phyloP scores from a whole-genome alignment of 805 yeast genomes.

The Saturnispora serradocipensis region DNA sequence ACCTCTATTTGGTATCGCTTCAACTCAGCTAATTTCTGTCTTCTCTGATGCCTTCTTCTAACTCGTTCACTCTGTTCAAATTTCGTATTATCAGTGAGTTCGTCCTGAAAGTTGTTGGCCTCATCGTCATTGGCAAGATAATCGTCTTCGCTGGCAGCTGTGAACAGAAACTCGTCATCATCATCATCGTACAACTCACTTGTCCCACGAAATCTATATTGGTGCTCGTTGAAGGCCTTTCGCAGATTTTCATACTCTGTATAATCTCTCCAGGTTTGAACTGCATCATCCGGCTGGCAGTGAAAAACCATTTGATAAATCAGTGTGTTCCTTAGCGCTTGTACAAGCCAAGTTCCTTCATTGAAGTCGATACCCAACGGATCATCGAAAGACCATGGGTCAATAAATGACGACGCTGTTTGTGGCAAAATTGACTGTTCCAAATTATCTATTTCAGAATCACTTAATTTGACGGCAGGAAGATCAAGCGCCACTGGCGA shows the following conservation, averaged over 20 bases:
- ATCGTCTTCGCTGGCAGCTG: not conserved
- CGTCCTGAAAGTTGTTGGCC: not conserved
- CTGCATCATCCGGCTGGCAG: conserved; percentile 90
- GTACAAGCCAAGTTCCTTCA: conserved; percentile 77
- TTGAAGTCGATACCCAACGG: conserved; percentile 77
- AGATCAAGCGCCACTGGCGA: conserved; percentile 9
- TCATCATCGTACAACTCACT: not conserved
- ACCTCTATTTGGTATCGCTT: conserved; percentile 20
- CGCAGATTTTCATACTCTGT: conserved; percentile 56
- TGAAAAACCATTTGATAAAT: conserved; percentile 81
- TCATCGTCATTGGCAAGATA: not conserved
- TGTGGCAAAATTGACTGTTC: conserved; percentile 28
- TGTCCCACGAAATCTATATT: conserved; percentile 13
- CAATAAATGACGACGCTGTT: conserved; percentile 42
- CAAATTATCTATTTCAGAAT: conserved; percentile 34
- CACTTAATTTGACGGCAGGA: conserved; percentile 32
- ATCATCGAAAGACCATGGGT: conserved; percentile 83
- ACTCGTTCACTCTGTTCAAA: not conserved
- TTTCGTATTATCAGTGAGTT: not conserved
- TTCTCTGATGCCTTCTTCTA: conserved; percentile 16
- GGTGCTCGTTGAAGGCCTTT: conserved; percentile 40
- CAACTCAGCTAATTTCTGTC: conserved; percentile 22
- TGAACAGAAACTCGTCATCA: not conserved
- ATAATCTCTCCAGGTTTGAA: conserved; percentile 84
- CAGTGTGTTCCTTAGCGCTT: conserved; percentile 75